Percentiles rank a stretch among this genome's conserved stretches.
These are phyloP conservation scores for Anisodus acutangulus DNA, from an alignment of 257 asterid species.

Conservation along the genomic window DNA sequence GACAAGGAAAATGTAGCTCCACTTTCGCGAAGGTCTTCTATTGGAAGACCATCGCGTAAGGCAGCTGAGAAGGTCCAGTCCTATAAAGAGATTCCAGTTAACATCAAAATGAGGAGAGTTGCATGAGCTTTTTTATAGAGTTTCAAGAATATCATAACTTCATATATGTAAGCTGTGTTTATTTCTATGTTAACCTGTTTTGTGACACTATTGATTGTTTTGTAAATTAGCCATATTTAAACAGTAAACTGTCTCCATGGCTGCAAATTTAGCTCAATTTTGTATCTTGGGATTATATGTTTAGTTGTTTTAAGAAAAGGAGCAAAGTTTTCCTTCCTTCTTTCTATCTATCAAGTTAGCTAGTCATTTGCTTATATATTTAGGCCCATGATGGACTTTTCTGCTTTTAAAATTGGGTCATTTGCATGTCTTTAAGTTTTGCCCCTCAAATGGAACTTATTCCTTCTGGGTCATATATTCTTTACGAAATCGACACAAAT, in stretches of 20 bases:
- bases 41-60: slow-evolving; percentile 65
- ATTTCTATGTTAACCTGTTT: neutral
- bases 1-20: slow-evolving; percentile 37
- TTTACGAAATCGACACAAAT: too few relatives aligned
- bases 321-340: neutral
- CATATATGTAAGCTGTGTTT: neutral
- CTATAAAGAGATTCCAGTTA: slow-evolving; percentile 80
- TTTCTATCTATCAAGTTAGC: neutral
- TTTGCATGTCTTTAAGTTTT: too few relatives aligned
- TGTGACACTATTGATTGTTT: neutral
- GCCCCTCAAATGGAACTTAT: too few relatives aligned
- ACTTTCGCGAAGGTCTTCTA: slow-evolving; percentile 53
- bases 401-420: neutral
- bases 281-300: neutral
- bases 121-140: slow-evolving; percentile 32
- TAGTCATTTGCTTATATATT: neutral
- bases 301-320: neutral
- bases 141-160: neutral
- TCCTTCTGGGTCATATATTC: too few relatives aligned
- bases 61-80: slow-evolving; percentile 78
- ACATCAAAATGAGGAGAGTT: slow-evolving; percentile 71
- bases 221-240: neutral
- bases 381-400: neutral
- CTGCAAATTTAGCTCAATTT: neutral
- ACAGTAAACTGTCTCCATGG: neutral